Evolutionary conservation across 2,329 filamentous ascomycete species (phyloP).

Genomic region (Phialophora verrucosa): DNA sequence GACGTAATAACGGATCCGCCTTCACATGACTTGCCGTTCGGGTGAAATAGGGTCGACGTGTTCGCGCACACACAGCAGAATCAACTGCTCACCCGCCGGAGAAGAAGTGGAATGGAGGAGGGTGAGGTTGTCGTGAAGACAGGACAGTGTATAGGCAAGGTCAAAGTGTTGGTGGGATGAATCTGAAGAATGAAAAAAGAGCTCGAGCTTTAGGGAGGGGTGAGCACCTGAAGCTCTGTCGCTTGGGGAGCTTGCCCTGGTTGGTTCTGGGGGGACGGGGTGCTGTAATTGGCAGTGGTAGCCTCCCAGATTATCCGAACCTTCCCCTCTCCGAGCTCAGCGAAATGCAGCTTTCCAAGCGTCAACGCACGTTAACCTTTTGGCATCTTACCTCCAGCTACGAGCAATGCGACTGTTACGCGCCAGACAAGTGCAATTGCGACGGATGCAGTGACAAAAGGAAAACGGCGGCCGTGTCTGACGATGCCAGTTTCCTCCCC

Average conservation of each 20-base stretch:
- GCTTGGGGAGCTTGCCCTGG: slow-evolving; percentile 13
- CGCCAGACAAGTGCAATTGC: not conserved
- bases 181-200: slow-evolving; percentile 24
- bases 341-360: slow-evolving; percentile 13
- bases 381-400: not conserved
- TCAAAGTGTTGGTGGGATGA: slow-evolving; percentile 22
- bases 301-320: slow-evolving; percentile 3
- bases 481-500: not conserved
- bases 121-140: not conserved
- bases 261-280: slow-evolving; percentile 4
- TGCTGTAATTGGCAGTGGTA: slow-evolving; percentile 18
- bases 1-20: slow-evolving; percentile 30
- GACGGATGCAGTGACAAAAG: not conserved
- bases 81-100: slow-evolving; percentile 13
- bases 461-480: not conserved
- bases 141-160: slow-evolving; percentile 18
- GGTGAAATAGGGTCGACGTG: slow-evolving; percentile 17
- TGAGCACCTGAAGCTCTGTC: slow-evolving; percentile 9
- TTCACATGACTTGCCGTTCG: slow-evolving; percentile 34
- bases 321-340: slow-evolving; percentile 16
- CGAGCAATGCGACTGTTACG: not conserved
- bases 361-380: slow-evolving; percentile 15
- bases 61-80: slow-evolving; percentile 12
- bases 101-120: slow-evolving; percentile 2
- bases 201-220: slow-evolving; percentile 19